phyloP scores from a whole-genome alignment of 2,329 filamentous ascomycete genomes.

The Beauveria brongniartii region DNA sequence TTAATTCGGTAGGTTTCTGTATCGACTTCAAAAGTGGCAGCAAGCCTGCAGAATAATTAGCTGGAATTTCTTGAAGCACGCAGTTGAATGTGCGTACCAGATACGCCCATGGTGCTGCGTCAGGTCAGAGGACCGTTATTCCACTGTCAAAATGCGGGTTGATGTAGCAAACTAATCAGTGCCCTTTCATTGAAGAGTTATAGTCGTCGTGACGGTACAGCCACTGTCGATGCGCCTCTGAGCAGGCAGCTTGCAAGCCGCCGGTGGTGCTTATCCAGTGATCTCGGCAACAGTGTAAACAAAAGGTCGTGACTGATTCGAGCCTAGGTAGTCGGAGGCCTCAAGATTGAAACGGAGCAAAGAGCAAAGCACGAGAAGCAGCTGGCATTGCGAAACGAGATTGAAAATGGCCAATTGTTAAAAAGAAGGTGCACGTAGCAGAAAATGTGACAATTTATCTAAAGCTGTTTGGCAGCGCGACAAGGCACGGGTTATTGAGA shows the following conservation, averaged over 20 bases:
- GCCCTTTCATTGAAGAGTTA: too few relatives aligned
- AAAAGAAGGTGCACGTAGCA: background rate
- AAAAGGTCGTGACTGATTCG: background rate
- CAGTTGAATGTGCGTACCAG: conserved; percentile 21
- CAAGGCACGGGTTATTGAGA: background rate
- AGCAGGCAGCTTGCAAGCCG: background rate
- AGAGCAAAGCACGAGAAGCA: background rate
- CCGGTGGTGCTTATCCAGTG: background rate
- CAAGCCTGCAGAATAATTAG: conserved; percentile 51
- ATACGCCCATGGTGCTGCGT: conserved; percentile 27
- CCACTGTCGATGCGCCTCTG: background rate
- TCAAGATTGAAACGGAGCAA: conserved; percentile 2
- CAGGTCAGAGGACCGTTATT: background rate
- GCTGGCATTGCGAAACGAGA: background rate
- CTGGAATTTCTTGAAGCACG: background rate
- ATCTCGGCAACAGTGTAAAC: conserved; percentile 1
- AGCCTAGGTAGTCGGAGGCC: background rate
- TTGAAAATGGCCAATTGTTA: background rate
- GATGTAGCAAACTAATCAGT: background rate
- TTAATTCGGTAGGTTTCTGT: conserved; percentile 78
- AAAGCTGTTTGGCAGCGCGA: conserved; percentile 9
- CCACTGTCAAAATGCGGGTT: background rate
- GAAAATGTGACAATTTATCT: background rate
- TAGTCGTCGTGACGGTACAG: background rate
- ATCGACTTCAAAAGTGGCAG: conserved; percentile 93